Evolutionary conservation across 345 rosid genomes (phyloP).

Genomic region (Raphanus sativus): DNA sequence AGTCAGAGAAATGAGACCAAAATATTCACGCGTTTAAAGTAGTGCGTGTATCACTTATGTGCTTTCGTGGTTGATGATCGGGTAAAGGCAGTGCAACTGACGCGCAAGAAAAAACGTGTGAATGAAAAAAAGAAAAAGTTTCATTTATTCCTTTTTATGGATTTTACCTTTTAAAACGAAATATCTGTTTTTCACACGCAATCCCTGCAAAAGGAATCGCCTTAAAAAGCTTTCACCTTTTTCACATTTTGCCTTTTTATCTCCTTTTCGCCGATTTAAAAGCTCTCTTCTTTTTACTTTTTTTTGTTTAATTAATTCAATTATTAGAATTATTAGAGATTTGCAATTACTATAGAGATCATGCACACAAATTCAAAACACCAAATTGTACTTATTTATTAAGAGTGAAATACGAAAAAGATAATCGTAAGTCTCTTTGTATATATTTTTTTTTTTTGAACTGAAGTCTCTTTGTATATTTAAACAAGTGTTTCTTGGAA

Average conservation of each 20-base stretch:
- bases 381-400: neutral
- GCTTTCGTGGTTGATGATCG: neutral
- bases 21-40: slow-evolving; percentile 8
- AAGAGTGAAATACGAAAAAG: neutral
- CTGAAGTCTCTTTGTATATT: neutral
- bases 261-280: slow-evolving; percentile 33
- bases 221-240: slow-evolving; percentile 35
- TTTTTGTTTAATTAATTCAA: neutral
- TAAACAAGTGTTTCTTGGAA: neutral
- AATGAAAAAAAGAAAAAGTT: neutral
- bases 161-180: slow-evolving; percentile 26
- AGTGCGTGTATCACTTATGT: slow-evolving; percentile 23
- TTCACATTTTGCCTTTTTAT: slow-evolving; percentile 13
- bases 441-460: neutral
- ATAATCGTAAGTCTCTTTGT: neutral
- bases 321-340: neutral
- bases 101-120: slow-evolving; percentile 27
- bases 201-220: slow-evolving; percentile 43
- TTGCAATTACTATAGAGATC: neutral
- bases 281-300: neutral
- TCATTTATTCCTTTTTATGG: neutral
- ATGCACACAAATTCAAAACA: neutral
- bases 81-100: neutral
- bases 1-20: slow-evolving; percentile 33
- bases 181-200: slow-evolving; percentile 36